A percentile compares a stretch with the other conserved stretches of the same genome.
phyloP scores from a whole-genome alignment of 1,284 basidiomycete genomes.

The Ceratobasidium sp. region DNA sequence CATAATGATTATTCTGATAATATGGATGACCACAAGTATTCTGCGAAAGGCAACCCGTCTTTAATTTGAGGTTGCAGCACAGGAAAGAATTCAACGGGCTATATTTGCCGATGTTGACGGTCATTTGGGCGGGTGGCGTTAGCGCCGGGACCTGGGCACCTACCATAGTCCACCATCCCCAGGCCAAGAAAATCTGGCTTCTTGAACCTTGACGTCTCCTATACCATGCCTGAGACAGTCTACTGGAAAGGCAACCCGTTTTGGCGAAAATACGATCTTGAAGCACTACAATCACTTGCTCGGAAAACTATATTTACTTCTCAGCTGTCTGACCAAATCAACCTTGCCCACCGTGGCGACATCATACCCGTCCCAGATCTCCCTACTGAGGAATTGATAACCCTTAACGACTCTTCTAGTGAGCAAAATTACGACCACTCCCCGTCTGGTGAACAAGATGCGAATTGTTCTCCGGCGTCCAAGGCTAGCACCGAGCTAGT shows the following conservation, averaged over 20 bases:
- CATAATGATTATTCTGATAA: no score
- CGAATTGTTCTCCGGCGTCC: not conserved
- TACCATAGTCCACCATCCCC: no score
- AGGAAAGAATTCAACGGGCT: no score
- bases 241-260: constrained; percentile 32
- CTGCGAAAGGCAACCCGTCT: no score
- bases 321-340: not conserved
- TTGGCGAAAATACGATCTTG: constrained; percentile 19
- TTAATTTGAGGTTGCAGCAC: no score
- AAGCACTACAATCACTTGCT: constrained; percentile 21
- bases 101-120: no score
- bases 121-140: not conserved
- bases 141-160: not conserved
- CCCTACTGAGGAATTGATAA: not conserved
- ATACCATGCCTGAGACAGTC: constrained; percentile 10
- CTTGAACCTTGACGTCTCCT: not conserved
- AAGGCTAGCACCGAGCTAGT: constrained; percentile 7
- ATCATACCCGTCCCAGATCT: constrained; percentile 29
- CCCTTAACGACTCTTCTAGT: not conserved
- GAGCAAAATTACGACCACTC: not conserved
- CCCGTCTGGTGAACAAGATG: not conserved
- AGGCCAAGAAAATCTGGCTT: no score
- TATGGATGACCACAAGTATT: no score
- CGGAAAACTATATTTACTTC: constrained; percentile 28
- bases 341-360: constrained; percentile 9